Evolutionary conservation across 345 rosid species (phyloP).

Genomic region (Pugionium cornutum): DNA sequence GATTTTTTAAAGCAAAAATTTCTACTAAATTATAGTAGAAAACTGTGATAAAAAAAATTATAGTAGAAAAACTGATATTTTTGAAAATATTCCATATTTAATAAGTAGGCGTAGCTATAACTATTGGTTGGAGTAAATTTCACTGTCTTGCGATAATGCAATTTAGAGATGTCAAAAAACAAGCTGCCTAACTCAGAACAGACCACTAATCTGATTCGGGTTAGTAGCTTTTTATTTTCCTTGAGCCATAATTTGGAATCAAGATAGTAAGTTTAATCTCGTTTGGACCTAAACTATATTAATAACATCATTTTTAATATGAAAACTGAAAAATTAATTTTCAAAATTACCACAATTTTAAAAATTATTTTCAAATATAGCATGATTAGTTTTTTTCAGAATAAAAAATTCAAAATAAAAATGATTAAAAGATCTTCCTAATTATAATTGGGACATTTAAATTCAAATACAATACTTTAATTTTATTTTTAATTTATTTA

Average conservation of each 20-base stretch:
- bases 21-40: too few relatives aligned
- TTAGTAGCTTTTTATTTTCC: background rate
- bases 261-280: background rate
- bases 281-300: background rate
- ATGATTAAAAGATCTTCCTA: too few relatives aligned
- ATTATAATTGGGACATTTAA: too few relatives aligned
- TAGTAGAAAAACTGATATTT: too few relatives aligned
- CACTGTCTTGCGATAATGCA: background rate
- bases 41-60: too few relatives aligned
- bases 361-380: too few relatives aligned
- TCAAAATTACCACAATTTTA: too few relatives aligned
- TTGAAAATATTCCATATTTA: background rate
- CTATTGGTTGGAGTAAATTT: background rate
- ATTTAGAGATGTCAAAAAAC: background rate
- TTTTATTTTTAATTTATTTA: too few relatives aligned
- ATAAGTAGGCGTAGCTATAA: background rate
- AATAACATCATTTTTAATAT: background rate
- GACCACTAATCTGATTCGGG: background rate
- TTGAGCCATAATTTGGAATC: background rate
- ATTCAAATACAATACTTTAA: too few relatives aligned
- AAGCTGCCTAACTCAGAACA: constrained; percentile 6
- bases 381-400: too few relatives aligned
- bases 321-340: background rate
- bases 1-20: too few relatives aligned
- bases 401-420: too few relatives aligned